Base-by-base conservation (phyloP, 768 basidiomycete genomes). In the Asterophora parasitica region DNA sequence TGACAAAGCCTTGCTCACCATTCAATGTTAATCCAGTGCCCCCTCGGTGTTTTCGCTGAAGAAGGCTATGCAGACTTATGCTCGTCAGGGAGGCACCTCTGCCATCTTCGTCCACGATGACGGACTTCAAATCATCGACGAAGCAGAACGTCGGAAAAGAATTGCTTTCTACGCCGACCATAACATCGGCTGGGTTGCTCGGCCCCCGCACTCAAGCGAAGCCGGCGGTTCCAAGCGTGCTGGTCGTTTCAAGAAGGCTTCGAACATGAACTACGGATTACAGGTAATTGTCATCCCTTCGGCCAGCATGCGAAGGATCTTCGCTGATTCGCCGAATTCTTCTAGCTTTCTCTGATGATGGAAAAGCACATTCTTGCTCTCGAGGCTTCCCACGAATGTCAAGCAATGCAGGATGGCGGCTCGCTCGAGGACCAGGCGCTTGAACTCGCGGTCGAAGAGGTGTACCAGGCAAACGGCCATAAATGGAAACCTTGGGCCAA, bases 41-140 rank as follows among this genome's bases (percentile, higher is more conserved):
- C 87, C 85, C 4, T 88, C 87, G 13, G 81, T 93, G 4, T 76
- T 76, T 57, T 91, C 85, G 0, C 68, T 83, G 52, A 90, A 90
- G 66, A 84, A 83, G 67, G 89, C 88, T 0, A 91, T 91, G 82
- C 87, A 88, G 62, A 88, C 87, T n/a, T 91, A 92, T 59, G 89
- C 90, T 4, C 75, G 89, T n/a, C 90, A 93, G 63, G 89, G 91
- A 40, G 89, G 88, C 4, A 83, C 85, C 1, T 88, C 85, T 8
- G 64, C 79, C 20, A 89, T 93, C 60, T 74, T 92, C 37, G 71
- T 93, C 12, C 86, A 89, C 63, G 91, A 92, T 58, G 90, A 92
- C 61, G 91, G 90, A 23, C 65, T 92, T 55, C 89, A 90, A 61
- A 64, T 82, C 17, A 64, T 90, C 52, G 66, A 67, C 28, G 73